A percentile compares a stretch with the other conserved stretches of the same genome.
These are phyloP conservation scores for Lunularia cruciata DNA, from an alignment of 225 moss, liverwort and hornwort genomes.

Conservation along the genomic window DNA sequence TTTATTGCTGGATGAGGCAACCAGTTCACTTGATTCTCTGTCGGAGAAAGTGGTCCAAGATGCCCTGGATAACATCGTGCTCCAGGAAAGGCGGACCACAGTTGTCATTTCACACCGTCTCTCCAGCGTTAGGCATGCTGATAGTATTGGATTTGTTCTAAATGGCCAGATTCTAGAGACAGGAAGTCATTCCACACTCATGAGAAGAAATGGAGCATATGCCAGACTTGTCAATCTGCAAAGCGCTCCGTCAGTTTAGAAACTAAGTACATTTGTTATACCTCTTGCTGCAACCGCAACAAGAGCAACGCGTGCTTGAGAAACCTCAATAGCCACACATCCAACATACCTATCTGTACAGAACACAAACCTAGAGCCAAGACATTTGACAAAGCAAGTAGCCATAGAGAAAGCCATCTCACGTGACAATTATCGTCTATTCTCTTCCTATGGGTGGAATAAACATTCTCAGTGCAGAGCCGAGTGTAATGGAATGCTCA, in stretches of 20 bases:
- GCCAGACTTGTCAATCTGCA: slow-evolving; percentile 28
- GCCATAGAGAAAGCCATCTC: too few relatives aligned
- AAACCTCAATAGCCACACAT: too few relatives aligned
- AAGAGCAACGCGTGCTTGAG: too few relatives aligned
- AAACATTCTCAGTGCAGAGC: too few relatives aligned
- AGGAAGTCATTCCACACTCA: slow-evolving; percentile 32
- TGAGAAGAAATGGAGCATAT: slow-evolving; percentile 32
- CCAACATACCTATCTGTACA: too few relatives aligned
- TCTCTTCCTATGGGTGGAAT: too few relatives aligned
- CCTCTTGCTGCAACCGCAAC: too few relatives aligned
- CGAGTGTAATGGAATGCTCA: too few relatives aligned
- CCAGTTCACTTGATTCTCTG: slow-evolving; percentile 61
- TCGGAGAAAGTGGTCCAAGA: slow-evolving; percentile 68
- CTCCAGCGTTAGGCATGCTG: slow-evolving; percentile 24
- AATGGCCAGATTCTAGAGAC: slow-evolving; percentile 35
- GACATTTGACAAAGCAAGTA: too few relatives aligned
- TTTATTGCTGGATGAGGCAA: slow-evolving; percentile 71
- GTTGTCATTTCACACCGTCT: slow-evolving; percentile 58
- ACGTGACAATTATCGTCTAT: too few relatives aligned
- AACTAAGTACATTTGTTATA: too few relatives aligned
- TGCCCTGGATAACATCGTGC: slow-evolving; percentile 51
- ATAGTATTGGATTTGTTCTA: slow-evolving; percentile 31
- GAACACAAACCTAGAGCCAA: too few relatives aligned
- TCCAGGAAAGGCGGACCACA: slow-evolving; percentile 54
- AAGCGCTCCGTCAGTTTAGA: slow-evolving; percentile 4